These are phyloP conservation scores for Craterostigma plantagineum DNA, from an alignment of 257 asterid genomes.

Conservation along the genomic window DNA sequence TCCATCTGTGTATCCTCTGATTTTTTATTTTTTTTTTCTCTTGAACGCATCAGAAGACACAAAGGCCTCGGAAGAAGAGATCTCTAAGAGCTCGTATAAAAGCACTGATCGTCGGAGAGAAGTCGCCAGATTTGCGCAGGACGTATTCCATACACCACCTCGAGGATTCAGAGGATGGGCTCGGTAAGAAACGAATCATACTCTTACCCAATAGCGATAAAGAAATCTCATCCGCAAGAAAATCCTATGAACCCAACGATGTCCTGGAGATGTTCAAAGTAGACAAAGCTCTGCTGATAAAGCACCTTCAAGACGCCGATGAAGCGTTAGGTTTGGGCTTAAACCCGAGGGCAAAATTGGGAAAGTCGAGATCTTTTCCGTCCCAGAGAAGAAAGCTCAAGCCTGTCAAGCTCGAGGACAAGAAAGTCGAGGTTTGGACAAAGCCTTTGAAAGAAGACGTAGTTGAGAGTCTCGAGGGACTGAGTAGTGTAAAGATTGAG, in stretches of 20 bases:
- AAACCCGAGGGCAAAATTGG: conserved; percentile 23
- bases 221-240: conserved; percentile 8
- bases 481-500: conserved; percentile 2
- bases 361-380: conserved; percentile 68
- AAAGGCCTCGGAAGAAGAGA: conserved; percentile 21
- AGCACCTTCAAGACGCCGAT: conserved; percentile 20
- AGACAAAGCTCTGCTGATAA: conserved; percentile 28
- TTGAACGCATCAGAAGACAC: conserved; percentile 12
- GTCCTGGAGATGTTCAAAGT: conserved; percentile 29
- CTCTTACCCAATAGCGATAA: conserved; percentile 19
- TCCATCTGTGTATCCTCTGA: no score
- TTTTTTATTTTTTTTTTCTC: background rate
- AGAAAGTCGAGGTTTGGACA: conserved; percentile 59
- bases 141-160: conserved; percentile 56
- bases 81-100: conserved; percentile 45
- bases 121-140: conserved; percentile 22
- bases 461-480: conserved; percentile 6
- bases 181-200: conserved; percentile 23
- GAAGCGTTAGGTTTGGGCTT: conserved; percentile 16
- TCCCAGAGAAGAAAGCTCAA: conserved; percentile 18
- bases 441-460: conserved; percentile 15
- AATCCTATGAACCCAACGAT: no score
- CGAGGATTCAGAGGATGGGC: conserved; percentile 20
- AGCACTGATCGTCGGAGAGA: conserved; percentile 27
- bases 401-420: conserved; percentile 51